Conservation (phyloP, 345 rosid genomes). For the Carallia pectinifolia region DNA sequence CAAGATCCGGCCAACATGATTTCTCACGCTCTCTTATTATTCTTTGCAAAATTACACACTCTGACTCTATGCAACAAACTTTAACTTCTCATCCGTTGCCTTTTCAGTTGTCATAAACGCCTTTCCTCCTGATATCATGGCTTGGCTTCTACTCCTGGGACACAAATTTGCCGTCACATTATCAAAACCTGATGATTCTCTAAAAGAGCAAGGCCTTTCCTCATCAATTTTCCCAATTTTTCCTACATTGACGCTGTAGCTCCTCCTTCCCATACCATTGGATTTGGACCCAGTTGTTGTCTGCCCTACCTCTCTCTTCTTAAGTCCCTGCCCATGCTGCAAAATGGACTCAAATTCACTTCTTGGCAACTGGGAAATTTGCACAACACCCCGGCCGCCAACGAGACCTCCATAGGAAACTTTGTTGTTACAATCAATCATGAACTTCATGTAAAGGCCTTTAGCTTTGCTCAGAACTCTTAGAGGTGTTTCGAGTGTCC, state of each 20-base stretch:
- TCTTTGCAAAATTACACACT: too few species aligned
- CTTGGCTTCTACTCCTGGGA: slow-evolving; percentile 15
- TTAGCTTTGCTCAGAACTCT: slow-evolving; percentile 19
- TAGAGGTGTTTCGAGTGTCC: slow-evolving; percentile 14
- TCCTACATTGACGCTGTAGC: neutral
- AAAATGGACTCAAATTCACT: neutral
- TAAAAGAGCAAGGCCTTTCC: neutral
- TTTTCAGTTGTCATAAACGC: neutral
- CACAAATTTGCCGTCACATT: neutral
- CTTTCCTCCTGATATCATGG: slow-evolving; percentile 7
- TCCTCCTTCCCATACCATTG: neutral
- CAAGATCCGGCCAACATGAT: too few species aligned
- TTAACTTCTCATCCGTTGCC: neutral
- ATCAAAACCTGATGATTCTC: slow-evolving; percentile 24
- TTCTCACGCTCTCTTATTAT: too few species aligned
- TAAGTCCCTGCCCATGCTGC: neutral
- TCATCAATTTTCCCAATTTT: neutral
- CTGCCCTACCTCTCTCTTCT: neutral
- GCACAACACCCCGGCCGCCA: slow-evolving; percentile 1
- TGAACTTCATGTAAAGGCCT: slow-evolving; percentile 24
- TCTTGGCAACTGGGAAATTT: slow-evolving; percentile 6
- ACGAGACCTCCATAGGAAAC: slow-evolving; percentile 3
- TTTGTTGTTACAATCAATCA: slow-evolving; percentile 18
- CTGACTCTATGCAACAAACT: neutral
- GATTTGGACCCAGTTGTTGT: slow-evolving; percentile 6